These are phyloP conservation scores for Fusarium sp. DNA, from an alignment of 2,329 filamentous ascomycete species.

Conservation along the genomic window DNA sequence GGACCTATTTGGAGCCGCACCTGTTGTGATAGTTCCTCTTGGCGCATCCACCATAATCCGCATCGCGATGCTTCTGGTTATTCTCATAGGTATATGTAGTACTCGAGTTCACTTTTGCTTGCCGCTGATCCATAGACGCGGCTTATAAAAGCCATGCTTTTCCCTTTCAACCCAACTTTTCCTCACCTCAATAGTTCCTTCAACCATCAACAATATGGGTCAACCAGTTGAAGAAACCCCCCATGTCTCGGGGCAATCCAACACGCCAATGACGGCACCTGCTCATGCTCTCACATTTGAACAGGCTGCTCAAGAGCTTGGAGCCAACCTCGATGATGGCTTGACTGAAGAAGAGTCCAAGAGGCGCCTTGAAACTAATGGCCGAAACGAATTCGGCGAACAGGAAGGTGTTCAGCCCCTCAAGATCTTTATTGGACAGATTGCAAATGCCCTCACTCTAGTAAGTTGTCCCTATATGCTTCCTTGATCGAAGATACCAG, in stretches of 20 bases:
- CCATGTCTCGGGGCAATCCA: slow-evolving; percentile 45
- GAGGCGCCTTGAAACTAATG: slow-evolving; percentile 67
- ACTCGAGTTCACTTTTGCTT: not conserved
- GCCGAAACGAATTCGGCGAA: slow-evolving; percentile 74
- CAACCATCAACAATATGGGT: slow-evolving; percentile 19
- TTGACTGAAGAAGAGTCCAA: slow-evolving; percentile 55
- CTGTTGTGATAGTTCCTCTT: slow-evolving; percentile 10
- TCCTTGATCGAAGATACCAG: not conserved
- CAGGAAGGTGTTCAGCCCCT: slow-evolving; percentile 69
- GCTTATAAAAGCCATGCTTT: slow-evolving; percentile 15
- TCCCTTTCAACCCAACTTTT: not conserved
- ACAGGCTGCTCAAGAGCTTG: slow-evolving; percentile 37
- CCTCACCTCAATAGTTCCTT: slow-evolving; percentile 1
- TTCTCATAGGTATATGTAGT: not conserved
- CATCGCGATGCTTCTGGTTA: not conserved
- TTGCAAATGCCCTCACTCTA: slow-evolving; percentile 78
- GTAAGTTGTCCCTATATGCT: slow-evolving; percentile 54
- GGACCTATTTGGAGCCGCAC: not conserved
- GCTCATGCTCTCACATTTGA: slow-evolving; percentile 39
- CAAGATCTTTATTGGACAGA: slow-evolving; percentile 74
- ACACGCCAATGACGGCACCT: slow-evolving; percentile 44
- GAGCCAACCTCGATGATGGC: slow-evolving; percentile 28
- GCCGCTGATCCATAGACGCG: not conserved
- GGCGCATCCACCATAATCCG: slow-evolving; percentile 23
- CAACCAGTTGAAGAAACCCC: slow-evolving; percentile 25